Base-by-base conservation (phyloP, 225 moss, liverwort and hornwort genomes). In the Bryoerythrophyllum caledonicum region DNA sequence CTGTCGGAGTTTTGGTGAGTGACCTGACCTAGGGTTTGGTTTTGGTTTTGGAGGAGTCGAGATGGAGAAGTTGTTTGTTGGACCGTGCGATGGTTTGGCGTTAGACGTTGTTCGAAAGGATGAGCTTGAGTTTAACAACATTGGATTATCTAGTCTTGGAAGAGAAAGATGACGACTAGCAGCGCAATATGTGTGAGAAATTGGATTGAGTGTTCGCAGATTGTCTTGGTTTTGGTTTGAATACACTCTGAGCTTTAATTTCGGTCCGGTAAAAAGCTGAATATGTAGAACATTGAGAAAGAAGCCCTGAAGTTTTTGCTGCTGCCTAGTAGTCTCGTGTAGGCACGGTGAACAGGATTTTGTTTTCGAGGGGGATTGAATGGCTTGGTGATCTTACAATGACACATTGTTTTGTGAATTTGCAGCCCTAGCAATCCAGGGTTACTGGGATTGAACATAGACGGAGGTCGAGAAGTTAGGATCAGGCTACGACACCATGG, bases 371-470 rank as follows among this genome's bases (percentile, higher is more conserved):
- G 11, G 59, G n/a, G 38, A 61, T 61, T 15, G 60, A 53, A 46
- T 5, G 2, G 16, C 19, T 76, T 26, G 58, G 35, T 27, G 19
- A 17, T n/a, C 17, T 15, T 34, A 17, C 7, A 58, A 26, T 76
- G 60, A 77, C 28, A 54, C 43, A 44, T 65, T 26, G 27, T 13
- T 60, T 71, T 56, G 63, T 67, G 23, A 27, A 57, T 64, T 57
- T 84, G 74, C 90, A 95, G 95, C 79, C 99, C 99, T 16, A 89
- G 71, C 76, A 90, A 99, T 79, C 89, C 91, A 55, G 87, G 91
- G 66, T 78, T 99, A 49, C 64, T 99, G 68, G 99, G 99, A 66
- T 85, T 99, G 76, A 99, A 99, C 73, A 95, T 99, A 51, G 94
- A 93, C 68, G 89, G 90, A 64, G 99, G 99, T 9, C 90, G 90